These are phyloP conservation scores for Hippophae tibetana DNA, from an alignment of 306 rosid species.

Conservation along the genomic window DNA sequence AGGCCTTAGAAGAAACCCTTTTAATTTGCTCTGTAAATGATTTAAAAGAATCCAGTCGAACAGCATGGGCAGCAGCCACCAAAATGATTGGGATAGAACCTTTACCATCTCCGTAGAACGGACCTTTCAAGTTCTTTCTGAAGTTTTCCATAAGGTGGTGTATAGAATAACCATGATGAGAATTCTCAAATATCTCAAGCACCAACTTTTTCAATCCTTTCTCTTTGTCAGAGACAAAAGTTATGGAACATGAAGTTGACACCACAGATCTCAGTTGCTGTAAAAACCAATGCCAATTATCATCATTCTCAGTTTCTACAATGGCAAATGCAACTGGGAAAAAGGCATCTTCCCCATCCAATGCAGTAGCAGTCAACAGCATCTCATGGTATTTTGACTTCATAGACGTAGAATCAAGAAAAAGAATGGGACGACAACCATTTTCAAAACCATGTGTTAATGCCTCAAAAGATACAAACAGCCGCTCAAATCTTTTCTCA, in stretches of 20 bases:
- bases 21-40: slow-evolving; percentile 32
- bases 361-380: slow-evolving; percentile 37
- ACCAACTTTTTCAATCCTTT: slow-evolving; percentile 32
- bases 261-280: slow-evolving; percentile 30
- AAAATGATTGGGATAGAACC: slow-evolving; percentile 32
- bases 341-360: slow-evolving; percentile 41
- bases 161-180: slow-evolving; percentile 36
- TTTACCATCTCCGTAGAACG: slow-evolving; percentile 43
- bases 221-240: slow-evolving; percentile 43
- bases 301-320: slow-evolving; percentile 34
- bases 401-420: slow-evolving; percentile 37
- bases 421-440: slow-evolving; percentile 49
- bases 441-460: slow-evolving; percentile 31
- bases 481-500: slow-evolving; percentile 32
- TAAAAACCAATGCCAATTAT: slow-evolving; percentile 46
- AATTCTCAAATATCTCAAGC: slow-evolving; percentile 27
- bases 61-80: slow-evolving; percentile 36
- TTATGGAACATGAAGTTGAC: slow-evolving; percentile 22
- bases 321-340: slow-evolving; percentile 45
- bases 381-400: slow-evolving; percentile 43
- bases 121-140: slow-evolving; percentile 38
- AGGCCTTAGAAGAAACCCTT: slow-evolving; percentile 33
- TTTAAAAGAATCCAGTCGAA: slow-evolving; percentile 29
- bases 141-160: slow-evolving; percentile 44
- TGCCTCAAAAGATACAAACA: slow-evolving; percentile 36